These are phyloP conservation scores for Musa troglodytarum DNA, from an alignment of 176 grass and related monocot genomes.

Conservation along the genomic window DNA sequence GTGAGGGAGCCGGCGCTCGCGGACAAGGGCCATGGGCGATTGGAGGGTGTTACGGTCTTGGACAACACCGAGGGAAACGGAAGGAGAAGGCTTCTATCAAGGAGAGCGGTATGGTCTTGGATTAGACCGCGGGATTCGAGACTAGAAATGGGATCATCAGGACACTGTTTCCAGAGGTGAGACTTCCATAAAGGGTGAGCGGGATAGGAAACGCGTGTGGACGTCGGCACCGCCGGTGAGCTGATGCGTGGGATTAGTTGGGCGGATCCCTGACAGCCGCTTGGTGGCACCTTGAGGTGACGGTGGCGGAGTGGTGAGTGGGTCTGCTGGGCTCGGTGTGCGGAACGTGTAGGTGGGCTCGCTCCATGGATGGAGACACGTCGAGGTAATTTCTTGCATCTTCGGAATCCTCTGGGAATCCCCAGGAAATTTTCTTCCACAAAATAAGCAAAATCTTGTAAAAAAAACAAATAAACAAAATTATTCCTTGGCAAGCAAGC, in stretches of 20 bases:
- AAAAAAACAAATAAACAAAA: neutral
- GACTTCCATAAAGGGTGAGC: neutral
- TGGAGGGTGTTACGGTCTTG: neutral
- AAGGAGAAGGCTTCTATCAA: too few relatives aligned
- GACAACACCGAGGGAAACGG: neutral
- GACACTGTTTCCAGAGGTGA: neutral
- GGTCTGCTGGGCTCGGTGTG: neutral
- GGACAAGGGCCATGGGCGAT: constrained; percentile 9
- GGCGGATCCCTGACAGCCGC: too few relatives aligned
- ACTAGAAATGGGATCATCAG: too few relatives aligned
- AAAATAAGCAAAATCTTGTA: neutral
- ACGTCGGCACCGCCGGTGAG: neutral
- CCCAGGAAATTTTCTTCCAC: neutral
- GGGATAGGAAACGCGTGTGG: neutral
- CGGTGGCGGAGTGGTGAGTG: neutral
- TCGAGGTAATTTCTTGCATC: too few relatives aligned
- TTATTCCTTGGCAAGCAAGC: neutral
- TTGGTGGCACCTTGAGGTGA: neutral
- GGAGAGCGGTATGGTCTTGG: too few relatives aligned
- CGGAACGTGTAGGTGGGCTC: too few relatives aligned
- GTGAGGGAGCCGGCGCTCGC: constrained; percentile 4
- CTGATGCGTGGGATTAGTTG: too few relatives aligned
- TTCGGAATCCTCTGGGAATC: too few relatives aligned
- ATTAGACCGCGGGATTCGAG: too few relatives aligned
- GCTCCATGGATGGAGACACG: too few relatives aligned